Evolutionary conservation across 257 asterid genomes (phyloP).

Genomic region (Dorcoceras hygrometricum): DNA sequence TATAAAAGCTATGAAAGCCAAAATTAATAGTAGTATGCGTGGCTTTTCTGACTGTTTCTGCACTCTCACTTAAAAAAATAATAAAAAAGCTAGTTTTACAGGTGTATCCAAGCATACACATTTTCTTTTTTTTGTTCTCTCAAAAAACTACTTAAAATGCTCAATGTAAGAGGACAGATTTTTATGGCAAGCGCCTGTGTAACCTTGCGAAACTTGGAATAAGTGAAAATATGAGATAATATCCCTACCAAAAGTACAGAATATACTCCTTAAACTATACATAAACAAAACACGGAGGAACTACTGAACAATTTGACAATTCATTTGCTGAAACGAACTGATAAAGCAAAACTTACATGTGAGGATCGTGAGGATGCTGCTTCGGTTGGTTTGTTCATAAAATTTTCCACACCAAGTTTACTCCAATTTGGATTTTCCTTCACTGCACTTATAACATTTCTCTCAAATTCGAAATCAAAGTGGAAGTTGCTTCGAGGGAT

Average conservation of each 20-base stretch:
- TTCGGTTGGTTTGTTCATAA: slow-evolving; percentile 52
- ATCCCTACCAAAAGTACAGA: not conserved
- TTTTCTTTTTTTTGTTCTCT: not conserved
- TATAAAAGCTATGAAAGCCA: not conserved
- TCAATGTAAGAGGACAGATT: not conserved
- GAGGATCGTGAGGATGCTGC: slow-evolving; percentile 39
- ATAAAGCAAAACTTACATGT: slow-evolving; percentile 33
- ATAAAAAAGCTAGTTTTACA: not conserved
- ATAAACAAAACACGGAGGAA: too few relatives aligned
- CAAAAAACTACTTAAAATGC: too few relatives aligned
- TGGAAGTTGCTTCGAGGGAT: slow-evolving; percentile 81
- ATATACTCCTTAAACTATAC: not conserved
- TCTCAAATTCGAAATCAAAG: slow-evolving; percentile 88
- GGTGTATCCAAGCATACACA: not conserved
- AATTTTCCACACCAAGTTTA: slow-evolving; percentile 59
- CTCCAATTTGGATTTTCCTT: slow-evolving; percentile 87
- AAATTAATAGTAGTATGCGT: too few relatives aligned
- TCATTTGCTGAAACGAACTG: not conserved
- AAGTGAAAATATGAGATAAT: too few relatives aligned
- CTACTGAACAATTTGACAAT: not conserved
- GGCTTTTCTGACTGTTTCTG: not conserved
- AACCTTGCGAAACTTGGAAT: not conserved
- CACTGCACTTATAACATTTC: slow-evolving; percentile 65
- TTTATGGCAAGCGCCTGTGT: not conserved
- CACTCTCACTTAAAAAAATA: not conserved